Percentiles rank a stretch among this genome's conserved stretches.
These are phyloP conservation scores for Sporothrix inflata DNA, from an alignment of 2,329 filamentous ascomycete genomes.

Conservation along the genomic window DNA sequence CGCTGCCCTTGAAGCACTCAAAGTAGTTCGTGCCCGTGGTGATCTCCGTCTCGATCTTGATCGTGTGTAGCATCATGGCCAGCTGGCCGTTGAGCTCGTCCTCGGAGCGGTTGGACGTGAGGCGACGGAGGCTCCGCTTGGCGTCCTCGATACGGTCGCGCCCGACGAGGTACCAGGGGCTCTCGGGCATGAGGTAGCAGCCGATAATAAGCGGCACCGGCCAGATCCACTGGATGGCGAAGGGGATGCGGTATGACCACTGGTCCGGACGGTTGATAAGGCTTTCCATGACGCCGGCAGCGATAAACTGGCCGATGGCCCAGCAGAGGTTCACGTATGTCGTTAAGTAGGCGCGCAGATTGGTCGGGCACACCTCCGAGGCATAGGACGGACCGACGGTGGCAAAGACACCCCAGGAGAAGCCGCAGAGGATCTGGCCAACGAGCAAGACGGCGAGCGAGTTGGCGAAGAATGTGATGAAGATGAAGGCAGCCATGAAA, in stretches of 20 bases:
- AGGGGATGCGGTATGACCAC: slow-evolving; percentile 47
- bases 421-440: slow-evolving; percentile 51
- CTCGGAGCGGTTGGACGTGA: slow-evolving; percentile 36
- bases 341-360: slow-evolving; percentile 45
- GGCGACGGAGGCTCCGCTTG: slow-evolving; percentile 35
- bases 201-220: slow-evolving; percentile 46
- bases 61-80: slow-evolving; percentile 51
- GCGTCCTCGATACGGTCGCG: slow-evolving; percentile 45
- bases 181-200: slow-evolving; percentile 50
- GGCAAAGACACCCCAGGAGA: slow-evolving; percentile 38
- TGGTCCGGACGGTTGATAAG: slow-evolving; percentile 42
- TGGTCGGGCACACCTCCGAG: slow-evolving; percentile 42
- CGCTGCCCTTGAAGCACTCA: slow-evolving; percentile 52
- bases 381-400: slow-evolving; percentile 50
- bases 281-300: slow-evolving; percentile 46
- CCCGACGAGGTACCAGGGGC: slow-evolving; percentile 52
- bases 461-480: slow-evolving; percentile 51
- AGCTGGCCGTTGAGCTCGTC: slow-evolving; percentile 35
- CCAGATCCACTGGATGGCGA: slow-evolving; percentile 42
- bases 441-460: slow-evolving; percentile 45
- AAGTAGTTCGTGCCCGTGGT: slow-evolving; percentile 43
- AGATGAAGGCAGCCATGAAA: slow-evolving; percentile 49
- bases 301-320: slow-evolving; percentile 45
- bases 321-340: slow-evolving; percentile 53
- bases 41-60: slow-evolving; percentile 47